A percentile compares a stretch with the other conserved stretches of the same genome.
Evolutionary conservation across 2,329 filamentous ascomycete species (phyloP).

Genomic region (Ustulina deusta): DNA sequence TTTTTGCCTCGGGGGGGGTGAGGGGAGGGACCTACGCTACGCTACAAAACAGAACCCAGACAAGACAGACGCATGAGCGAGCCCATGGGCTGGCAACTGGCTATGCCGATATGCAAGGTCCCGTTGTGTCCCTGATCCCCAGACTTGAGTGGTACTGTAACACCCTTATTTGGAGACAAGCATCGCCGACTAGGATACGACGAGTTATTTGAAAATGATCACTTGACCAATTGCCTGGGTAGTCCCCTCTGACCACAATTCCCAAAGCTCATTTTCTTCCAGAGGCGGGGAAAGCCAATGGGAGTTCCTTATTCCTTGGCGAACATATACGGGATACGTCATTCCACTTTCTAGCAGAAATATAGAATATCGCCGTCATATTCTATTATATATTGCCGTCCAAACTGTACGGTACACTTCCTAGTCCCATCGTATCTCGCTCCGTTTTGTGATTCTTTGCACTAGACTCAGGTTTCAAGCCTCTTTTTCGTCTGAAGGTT

Average conservation of each 20-base stretch:
- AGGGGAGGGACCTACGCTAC: too few relatives aligned
- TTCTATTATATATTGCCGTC: background rate
- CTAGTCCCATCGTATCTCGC: background rate
- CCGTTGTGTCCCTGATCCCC: constrained; percentile 36
- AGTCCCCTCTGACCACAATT: constrained; percentile 5
- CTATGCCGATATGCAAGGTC: constrained; percentile 32
- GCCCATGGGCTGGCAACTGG: constrained; percentile 22
- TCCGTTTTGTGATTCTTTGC: constrained; percentile 5
- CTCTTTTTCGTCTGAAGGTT: constrained; percentile 26
- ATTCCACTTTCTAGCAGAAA: background rate
- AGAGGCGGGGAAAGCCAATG: background rate
- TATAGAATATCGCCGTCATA: background rate
- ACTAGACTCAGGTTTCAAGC: constrained; percentile 12
- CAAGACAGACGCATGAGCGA: constrained; percentile 30
- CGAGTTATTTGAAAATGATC: constrained; percentile 8
- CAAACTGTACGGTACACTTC: background rate
- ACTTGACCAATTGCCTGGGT: constrained; percentile 8
- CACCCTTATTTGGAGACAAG: constrained; percentile 14
- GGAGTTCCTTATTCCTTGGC: constrained; percentile 10
- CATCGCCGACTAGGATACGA: constrained; percentile 2
- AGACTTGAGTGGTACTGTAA: constrained; percentile 23
- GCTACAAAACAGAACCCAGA: constrained; percentile 27
- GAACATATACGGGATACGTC: background rate
- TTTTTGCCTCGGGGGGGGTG: background rate
- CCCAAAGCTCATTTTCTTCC: background rate